A percentile compares a stretch with the other conserved stretches of the same genome.
phyloP scores from a whole-genome alignment of 495 filamentous ascomycete genomes.

The Sphaerosporella brunnea region DNA sequence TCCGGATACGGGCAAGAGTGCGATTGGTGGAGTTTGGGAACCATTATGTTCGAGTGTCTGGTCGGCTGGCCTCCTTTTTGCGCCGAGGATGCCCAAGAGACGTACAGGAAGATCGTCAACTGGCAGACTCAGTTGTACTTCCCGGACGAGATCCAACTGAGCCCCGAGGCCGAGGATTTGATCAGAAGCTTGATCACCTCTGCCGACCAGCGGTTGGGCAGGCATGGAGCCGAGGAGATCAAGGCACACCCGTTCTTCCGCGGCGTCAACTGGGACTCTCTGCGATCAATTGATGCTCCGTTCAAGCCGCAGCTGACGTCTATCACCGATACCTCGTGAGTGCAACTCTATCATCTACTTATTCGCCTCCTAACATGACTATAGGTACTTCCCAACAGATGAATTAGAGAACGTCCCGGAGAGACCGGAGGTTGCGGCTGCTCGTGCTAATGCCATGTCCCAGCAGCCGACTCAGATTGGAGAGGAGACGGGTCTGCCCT shows the following conservation, averaged over 20 bases:
- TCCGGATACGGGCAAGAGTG: conserved; percentile 90
- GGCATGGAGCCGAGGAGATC: conserved; percentile 69
- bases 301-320: conserved; percentile 86
- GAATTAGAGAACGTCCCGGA: conserved; percentile 51
- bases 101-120: conserved; percentile 97
- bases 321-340: conserved; percentile 64
- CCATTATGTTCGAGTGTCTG: conserved; percentile 99
- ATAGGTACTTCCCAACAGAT: conserved; percentile 85
- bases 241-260: conserved; percentile 91
- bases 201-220: conserved; percentile 72
- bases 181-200: conserved; percentile 88
- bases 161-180: conserved; percentile 68
- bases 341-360: not conserved
- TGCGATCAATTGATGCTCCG: conserved; percentile 80
- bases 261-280: conserved; percentile 78
- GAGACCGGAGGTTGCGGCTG: conserved; percentile 21
- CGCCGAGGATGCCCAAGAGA: conserved; percentile 90
- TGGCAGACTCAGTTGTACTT: conserved; percentile 93
- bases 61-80: conserved; percentile 99
- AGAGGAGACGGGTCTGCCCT: conserved; percentile 82
- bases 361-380: not conserved
- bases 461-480: conserved; percentile 30
- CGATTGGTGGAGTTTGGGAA: conserved; percentile 97
- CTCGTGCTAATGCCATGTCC: conserved; percentile 35
- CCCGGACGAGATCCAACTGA: conserved; percentile 79